Conservation (phyloP, 495 filamentous ascomycete species). For the Penicillium bialowiezense region DNA sequence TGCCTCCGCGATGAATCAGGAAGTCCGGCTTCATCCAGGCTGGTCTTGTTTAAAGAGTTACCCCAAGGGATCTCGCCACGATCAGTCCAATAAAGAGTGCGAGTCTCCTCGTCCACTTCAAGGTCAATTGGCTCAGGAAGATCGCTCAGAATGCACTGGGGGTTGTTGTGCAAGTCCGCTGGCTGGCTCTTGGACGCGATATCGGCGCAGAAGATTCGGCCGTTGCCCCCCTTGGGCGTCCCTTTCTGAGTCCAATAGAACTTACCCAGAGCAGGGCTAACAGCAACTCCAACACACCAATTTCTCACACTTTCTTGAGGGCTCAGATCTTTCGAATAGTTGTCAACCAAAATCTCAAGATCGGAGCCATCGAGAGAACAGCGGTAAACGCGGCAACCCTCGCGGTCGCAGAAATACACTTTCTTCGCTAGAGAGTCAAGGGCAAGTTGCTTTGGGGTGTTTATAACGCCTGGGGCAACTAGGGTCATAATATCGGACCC, state of each 20-base stretch:
- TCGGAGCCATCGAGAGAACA: constrained; percentile 45
- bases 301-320: constrained; percentile 19
- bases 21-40: constrained; percentile 18
- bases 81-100: constrained; percentile 53
- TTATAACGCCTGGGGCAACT: constrained; percentile 31
- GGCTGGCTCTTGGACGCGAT: constrained; percentile 28
- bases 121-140: constrained; percentile 54
- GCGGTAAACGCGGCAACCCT: constrained; percentile 46
- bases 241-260: constrained; percentile 60
- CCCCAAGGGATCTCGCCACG: constrained; percentile 49
- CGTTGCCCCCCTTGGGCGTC: constrained; percentile 42
- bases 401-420: constrained; percentile 54
- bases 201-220: constrained; percentile 47
- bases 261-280: constrained; percentile 29
- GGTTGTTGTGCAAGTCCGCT: constrained; percentile 25
- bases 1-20: constrained; percentile 3
- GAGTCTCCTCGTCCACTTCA: constrained; percentile 36
- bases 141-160: constrained; percentile 33
- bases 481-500: constrained; percentile 33
- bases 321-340: constrained; percentile 11
- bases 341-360: constrained; percentile 38
- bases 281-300: constrained; percentile 33
- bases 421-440: constrained; percentile 28
- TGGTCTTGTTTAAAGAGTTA: constrained; percentile 40
- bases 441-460: constrained; percentile 53